Evolutionary conservation across 2,329 filamentous ascomycete genomes (phyloP).

Genomic region (Chrysosporium queenslandicum): DNA sequence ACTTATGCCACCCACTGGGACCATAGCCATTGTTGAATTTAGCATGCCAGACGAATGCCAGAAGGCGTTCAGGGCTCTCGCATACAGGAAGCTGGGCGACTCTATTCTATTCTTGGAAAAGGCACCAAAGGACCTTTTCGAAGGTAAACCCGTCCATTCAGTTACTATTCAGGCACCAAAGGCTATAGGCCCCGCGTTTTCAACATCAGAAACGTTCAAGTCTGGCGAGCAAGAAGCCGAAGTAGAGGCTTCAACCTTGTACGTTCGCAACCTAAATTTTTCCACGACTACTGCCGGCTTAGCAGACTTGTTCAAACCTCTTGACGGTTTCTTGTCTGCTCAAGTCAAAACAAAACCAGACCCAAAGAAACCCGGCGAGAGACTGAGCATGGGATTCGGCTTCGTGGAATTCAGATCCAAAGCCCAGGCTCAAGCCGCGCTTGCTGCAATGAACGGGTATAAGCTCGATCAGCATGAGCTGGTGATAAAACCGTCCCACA

Average conservation of each 20-base stretch:
- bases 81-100: constrained; percentile 84
- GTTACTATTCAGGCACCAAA: constrained; percentile 25
- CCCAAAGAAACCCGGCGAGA: constrained; percentile 77
- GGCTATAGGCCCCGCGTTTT: constrained; percentile 33
- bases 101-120: constrained; percentile 90
- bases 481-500: constrained; percentile 76
- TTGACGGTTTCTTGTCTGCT: constrained; percentile 82
- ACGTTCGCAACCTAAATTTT: constrained; percentile 91
- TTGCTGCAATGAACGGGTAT: constrained; percentile 78
- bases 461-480: constrained; percentile 80
- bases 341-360: constrained; percentile 88
- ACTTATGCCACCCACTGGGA: constrained; percentile 84
- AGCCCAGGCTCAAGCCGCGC: constrained; percentile 65
- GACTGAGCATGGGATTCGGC: constrained; percentile 93
- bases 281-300: constrained; percentile 68
- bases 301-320: constrained; percentile 63
- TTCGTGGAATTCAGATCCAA: constrained; percentile 82
- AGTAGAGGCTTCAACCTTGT: constrained; percentile 67
- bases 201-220: constrained; percentile 33
- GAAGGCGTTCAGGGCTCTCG: constrained; percentile 70
- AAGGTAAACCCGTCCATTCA: constrained; percentile 28
- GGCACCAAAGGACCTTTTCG: constrained; percentile 73
- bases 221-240: constrained; percentile 29
- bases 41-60: constrained; percentile 67
- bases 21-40: constrained; percentile 89